Base-by-base conservation (phyloP, 2,329 filamentous ascomycete genomes). In the Zasmidium citrigriseum region DNA sequence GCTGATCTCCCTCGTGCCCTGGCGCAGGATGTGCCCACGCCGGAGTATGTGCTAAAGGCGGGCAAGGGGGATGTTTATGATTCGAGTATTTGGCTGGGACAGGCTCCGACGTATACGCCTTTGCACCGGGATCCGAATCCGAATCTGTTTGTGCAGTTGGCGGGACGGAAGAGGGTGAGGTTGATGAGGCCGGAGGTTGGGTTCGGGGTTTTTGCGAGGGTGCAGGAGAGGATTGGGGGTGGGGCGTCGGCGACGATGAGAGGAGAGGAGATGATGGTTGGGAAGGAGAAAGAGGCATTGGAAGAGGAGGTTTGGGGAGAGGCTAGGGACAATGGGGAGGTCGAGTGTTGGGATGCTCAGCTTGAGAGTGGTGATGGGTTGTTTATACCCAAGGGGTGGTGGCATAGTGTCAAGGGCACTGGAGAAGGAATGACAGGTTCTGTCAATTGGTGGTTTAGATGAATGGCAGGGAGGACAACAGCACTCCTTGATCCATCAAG, bases 81-180 rank as follows among this genome's bases (percentile, higher is more conserved):
- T 67, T 88, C 89, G 0, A 96, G 90, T 66, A 79, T 98, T 46
- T 99, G 93, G 93, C 82, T 98, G 12, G 95, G 95, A 0, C 80
- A 88, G 14, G 86, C 91, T 41, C 91, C 91, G 0, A 97, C 93
- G 0, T 92, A 91, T 67, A 97, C 95, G 0, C 92, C 95, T 2
- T 79, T 96, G 2, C 95, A 99, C 74, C 85, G 89, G 55, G 95
- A 99, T 69, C 95, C 95, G 0, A 98, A 98, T 68, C 91, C 91
- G 0, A 99, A 99, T 70, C 68, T 97, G 0, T 96, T 98, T 72
- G 85, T 90, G 47, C 95, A 99, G 74, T 74, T 98, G 12, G 85
- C 85, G 16, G 86, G 90, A 3, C 75, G 71, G 52, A 99, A 99
- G 74, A 72, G 77, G 0, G 79, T 97, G 16, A 82, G 92, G n/a